These are phyloP conservation scores for Metarhizium album DNA, from an alignment of 2,329 filamentous ascomycete species.

Conservation along the genomic window DNA sequence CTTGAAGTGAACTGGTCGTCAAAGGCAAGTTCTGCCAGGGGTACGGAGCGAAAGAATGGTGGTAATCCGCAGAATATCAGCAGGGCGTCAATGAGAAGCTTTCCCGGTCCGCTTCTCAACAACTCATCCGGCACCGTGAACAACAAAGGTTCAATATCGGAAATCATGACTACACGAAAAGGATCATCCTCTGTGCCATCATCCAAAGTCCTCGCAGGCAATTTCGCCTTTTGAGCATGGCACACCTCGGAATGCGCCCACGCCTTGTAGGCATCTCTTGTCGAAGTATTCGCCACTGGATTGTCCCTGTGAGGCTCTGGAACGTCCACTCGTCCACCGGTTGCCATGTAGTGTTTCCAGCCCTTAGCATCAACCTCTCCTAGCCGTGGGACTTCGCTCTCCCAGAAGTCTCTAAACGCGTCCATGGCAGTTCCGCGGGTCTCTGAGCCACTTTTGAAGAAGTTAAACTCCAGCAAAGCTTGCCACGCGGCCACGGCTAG, in stretches of 20 bases:
- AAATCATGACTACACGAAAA: constrained; percentile 69
- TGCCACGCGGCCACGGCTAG: constrained; percentile 75
- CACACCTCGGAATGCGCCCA: constrained; percentile 47
- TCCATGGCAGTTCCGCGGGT: constrained; percentile 17
- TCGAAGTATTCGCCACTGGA: constrained; percentile 10
- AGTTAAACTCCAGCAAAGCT: constrained; percentile 60
- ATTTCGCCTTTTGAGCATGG: constrained; percentile 33
- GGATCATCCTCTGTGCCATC: constrained; percentile 69
- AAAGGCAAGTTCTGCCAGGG: constrained; percentile 19
- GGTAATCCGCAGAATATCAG: constrained; percentile 58
- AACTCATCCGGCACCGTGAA: constrained; percentile 33
- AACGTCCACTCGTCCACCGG: constrained; percentile 24
- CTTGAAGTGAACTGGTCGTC: constrained; percentile 20
- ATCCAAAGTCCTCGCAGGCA: constrained; percentile 66
- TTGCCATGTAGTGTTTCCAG: constrained; percentile 49
- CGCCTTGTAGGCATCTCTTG: constrained; percentile 35
- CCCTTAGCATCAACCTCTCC: constrained; percentile 63
- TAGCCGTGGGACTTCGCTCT: constrained; percentile 67
- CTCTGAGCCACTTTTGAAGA: constrained; percentile 35
- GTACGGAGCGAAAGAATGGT: constrained; percentile 23
- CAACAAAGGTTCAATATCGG: constrained; percentile 60
- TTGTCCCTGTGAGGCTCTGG: constrained; percentile 23
- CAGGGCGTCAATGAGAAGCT: constrained; percentile 57
- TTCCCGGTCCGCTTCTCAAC: constrained; percentile 22
- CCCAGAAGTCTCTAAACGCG: constrained; percentile 69